Percentiles rank a stretch among this genome's conserved stretches.
phyloP scores from a whole-genome alignment of 208 protist genomes.

The Wallacemonas rigidus region DNA sequence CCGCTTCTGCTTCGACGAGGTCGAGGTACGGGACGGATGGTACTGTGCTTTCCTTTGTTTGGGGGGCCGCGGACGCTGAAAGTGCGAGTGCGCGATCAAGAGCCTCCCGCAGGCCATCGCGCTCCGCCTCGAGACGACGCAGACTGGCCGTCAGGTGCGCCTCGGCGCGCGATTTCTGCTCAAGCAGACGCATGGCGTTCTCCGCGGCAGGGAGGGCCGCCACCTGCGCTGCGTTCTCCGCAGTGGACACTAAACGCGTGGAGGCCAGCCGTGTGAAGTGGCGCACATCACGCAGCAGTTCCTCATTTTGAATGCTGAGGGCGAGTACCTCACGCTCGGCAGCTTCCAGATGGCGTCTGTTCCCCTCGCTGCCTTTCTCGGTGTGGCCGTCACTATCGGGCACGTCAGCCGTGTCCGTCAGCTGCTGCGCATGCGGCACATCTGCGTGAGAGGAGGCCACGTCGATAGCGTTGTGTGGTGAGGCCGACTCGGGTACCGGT shows the following conservation, averaged over 20 bases:
- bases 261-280: conserved; percentile 18
- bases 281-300: conserved; percentile 24
- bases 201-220: conserved; percentile 4
- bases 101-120: conserved; percentile 4
- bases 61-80: not conserved
- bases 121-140: not conserved
- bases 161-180: not conserved
- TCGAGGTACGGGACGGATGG: not conserved
- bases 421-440: too few relatives aligned
- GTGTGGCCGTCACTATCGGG: too few relatives aligned
- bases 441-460: too few relatives aligned
- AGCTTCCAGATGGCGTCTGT: conserved; percentile 2
- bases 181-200: conserved; percentile 1
- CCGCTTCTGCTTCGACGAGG: conserved; percentile 1
- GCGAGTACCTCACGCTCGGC: conserved; percentile 25
- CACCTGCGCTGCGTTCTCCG: not conserved
- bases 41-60: not conserved
- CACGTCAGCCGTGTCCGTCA: too few relatives aligned
- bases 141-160: not conserved
- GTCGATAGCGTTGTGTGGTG: too few relatives aligned
- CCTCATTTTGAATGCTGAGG: conserved; percentile 30
- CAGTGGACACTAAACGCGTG: not conserved
- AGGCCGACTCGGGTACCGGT: too few relatives aligned
- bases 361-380: not conserved
- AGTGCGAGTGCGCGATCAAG: not conserved